These are phyloP conservation scores for Coleophoma cylindrospora DNA, from an alignment of 2,329 filamentous ascomycete species.

Conservation along the genomic window DNA sequence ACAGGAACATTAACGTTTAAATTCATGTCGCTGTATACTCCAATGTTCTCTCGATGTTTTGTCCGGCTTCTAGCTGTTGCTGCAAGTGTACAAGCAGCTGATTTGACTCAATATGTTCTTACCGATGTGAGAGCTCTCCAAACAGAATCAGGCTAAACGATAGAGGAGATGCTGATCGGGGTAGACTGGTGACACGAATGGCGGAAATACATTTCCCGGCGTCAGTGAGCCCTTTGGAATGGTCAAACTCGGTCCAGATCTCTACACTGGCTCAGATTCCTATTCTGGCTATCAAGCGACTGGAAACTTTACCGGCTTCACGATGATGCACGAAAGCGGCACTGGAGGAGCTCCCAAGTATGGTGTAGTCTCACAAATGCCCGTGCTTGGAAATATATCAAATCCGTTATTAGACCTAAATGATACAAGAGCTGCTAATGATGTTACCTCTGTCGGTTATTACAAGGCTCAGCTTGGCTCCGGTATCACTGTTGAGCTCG, in stretches of 20 bases:
- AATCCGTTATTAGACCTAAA: slow-evolving; percentile 53
- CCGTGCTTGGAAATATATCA: slow-evolving; percentile 40
- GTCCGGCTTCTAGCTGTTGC: neutral
- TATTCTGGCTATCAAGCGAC: slow-evolving; percentile 47
- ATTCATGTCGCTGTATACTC: too few relatives aligned
- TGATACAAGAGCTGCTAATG: slow-evolving; percentile 44
- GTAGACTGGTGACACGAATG: slow-evolving; percentile 32
- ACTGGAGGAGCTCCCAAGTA: slow-evolving; percentile 69
- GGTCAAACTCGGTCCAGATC: slow-evolving; percentile 35
- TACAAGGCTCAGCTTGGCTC: slow-evolving; percentile 52
- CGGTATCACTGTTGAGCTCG: slow-evolving; percentile 51
- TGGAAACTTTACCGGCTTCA: slow-evolving; percentile 54
- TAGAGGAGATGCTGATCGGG: neutral
- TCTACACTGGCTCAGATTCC: slow-evolving; percentile 41
- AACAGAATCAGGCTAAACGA: too few relatives aligned
- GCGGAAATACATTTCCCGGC: slow-evolving; percentile 39
- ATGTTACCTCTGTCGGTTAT: slow-evolving; percentile 53
- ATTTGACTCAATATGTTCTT: slow-evolving; percentile 1
- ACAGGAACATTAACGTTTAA: too few relatives aligned
- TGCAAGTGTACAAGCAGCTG: neutral
- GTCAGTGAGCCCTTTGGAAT: slow-evolving; percentile 38
- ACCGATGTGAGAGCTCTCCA: neutral
- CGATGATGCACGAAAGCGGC: slow-evolving; percentile 61
- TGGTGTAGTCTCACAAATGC: slow-evolving; percentile 58
- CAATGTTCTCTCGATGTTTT: too few relatives aligned